Conservation (phyloP, 805 yeast species). For the Candida krabiensis region DNA sequence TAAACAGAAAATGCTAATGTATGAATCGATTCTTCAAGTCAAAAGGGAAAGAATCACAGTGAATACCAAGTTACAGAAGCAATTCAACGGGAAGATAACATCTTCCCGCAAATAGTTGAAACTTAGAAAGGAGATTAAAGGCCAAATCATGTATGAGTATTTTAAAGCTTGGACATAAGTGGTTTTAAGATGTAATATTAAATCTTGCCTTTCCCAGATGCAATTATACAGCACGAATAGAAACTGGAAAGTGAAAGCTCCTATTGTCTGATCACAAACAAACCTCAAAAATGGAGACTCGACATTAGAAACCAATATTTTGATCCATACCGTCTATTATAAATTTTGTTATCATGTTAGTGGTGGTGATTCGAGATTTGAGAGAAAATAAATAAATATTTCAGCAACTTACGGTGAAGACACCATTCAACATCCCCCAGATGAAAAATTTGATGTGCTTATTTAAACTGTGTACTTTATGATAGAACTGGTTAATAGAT, state of each 20-base stretch:
- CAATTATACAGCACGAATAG: constrained; percentile 47
- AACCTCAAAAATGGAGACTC: constrained; percentile 41
- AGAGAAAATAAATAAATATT: constrained; percentile 17
- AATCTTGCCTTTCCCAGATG: constrained; percentile 54
- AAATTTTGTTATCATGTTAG: constrained; percentile 9
- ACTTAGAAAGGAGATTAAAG: constrained; percentile 50
- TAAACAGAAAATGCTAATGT: not conserved
- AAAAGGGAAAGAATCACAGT: constrained; percentile 44
- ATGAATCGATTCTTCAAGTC: not conserved
- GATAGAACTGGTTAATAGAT: constrained; percentile 29
- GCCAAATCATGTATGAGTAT: constrained; percentile 59
- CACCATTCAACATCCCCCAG: constrained; percentile 65
- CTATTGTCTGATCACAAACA: constrained; percentile 52
- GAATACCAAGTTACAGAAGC: constrained; percentile 57
- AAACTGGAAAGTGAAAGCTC: constrained; percentile 55
- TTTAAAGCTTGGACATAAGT: constrained; percentile 49
- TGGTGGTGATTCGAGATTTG: not conserved
- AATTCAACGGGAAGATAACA: constrained; percentile 58
- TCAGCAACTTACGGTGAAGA: constrained; percentile 37
- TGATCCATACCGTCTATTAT: constrained; percentile 47
- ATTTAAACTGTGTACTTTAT: constrained; percentile 19
- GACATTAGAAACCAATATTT: constrained; percentile 38
- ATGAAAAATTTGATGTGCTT: constrained; percentile 46
- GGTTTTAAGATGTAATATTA: constrained; percentile 31
- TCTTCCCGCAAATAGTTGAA: constrained; percentile 49